phyloP scores from a whole-genome alignment of 495 filamentous ascomycete species.

The Chaetomidium leptoderma region DNA sequence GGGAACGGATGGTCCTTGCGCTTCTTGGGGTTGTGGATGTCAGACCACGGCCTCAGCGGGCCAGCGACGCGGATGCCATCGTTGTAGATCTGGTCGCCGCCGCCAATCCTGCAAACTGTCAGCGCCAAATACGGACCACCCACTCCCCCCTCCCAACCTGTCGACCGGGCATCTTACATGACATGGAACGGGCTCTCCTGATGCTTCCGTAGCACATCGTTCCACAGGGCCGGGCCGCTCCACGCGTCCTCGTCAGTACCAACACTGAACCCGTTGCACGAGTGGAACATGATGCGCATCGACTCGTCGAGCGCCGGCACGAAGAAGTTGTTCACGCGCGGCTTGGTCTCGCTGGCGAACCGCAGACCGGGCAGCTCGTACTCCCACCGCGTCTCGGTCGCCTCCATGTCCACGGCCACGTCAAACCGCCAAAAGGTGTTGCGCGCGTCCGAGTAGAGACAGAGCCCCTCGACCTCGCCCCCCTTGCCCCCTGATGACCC shows the following conservation, averaged over 20 bases:
- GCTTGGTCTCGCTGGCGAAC: constrained; percentile 43
- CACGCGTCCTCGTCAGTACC: constrained; percentile 83
- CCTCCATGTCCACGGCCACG: constrained; percentile 54
- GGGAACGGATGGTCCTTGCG: constrained; percentile 71
- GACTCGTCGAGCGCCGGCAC: constrained; percentile 74
- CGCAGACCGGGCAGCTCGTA: constrained; percentile 53
- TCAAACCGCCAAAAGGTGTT: constrained; percentile 82
- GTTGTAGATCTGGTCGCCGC: constrained; percentile 94
- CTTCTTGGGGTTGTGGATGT: constrained; percentile 77
- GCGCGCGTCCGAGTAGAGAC: constrained; percentile 71
- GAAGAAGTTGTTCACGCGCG: constrained; percentile 56
- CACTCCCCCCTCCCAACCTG: not conserved
- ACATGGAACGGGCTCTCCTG: constrained; percentile 80
- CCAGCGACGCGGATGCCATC: constrained; percentile 81
- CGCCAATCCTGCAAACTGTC: constrained; percentile 58
- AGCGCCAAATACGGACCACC: not conserved
- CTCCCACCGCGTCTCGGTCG: constrained; percentile 54
- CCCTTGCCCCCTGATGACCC: not conserved
- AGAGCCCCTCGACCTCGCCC: constrained; percentile 42
- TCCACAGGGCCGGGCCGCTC: constrained; percentile 82
- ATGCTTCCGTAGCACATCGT: constrained; percentile 72
- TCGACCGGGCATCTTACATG: constrained; percentile 44
- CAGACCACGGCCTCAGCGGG: constrained; percentile 74
- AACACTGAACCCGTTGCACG: constrained; percentile 93
- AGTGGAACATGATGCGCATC: constrained; percentile 95